These are phyloP conservation scores for Vigna mungo DNA, from an alignment of 306 rosid genomes.

Conservation along the genomic window DNA sequence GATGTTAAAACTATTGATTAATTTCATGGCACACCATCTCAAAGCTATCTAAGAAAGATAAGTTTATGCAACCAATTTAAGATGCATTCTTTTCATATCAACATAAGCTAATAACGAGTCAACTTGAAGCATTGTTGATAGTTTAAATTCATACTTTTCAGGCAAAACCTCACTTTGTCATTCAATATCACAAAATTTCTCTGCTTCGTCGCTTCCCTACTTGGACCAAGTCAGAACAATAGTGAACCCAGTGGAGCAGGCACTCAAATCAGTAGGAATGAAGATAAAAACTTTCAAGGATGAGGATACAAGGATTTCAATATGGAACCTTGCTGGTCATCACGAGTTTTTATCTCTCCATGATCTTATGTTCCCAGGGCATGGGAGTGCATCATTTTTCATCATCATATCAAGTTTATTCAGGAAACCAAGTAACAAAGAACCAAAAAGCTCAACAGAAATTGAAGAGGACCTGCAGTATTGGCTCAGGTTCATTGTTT, in stretches of 20 bases:
- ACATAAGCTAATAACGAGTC: constrained; percentile 8
- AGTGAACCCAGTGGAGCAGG: constrained; percentile 90
- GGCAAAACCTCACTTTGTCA: constrained; percentile 87
- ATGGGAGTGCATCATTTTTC: constrained; percentile 89
- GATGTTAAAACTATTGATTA: neutral
- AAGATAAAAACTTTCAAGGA: constrained; percentile 85
- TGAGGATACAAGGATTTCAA: constrained; percentile 76
- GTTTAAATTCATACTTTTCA: constrained; percentile 50
- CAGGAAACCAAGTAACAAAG: constrained; percentile 78
- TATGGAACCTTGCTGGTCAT: constrained; percentile 96
- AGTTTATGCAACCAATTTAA: constrained; percentile 31
- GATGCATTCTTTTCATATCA: constrained; percentile 17
- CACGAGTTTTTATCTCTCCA: constrained; percentile 91
- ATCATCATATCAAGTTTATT: constrained; percentile 75
- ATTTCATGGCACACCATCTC: constrained; percentile 8
- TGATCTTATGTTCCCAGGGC: constrained; percentile 97
- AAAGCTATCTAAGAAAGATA: constrained; percentile 5
- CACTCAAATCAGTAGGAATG: constrained; percentile 75
- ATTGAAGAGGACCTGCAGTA: constrained; percentile 94
- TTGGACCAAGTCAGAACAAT: constrained; percentile 85
- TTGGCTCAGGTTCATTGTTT: constrained; percentile 95
- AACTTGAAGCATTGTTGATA: neutral
- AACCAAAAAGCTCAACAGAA: constrained; percentile 72
- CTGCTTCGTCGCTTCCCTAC: constrained; percentile 69
- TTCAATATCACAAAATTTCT: constrained; percentile 79